These are phyloP conservation scores for Notholithocarpus densiflorus DNA, from an alignment of 306 rosid species.

Conservation along the genomic window DNA sequence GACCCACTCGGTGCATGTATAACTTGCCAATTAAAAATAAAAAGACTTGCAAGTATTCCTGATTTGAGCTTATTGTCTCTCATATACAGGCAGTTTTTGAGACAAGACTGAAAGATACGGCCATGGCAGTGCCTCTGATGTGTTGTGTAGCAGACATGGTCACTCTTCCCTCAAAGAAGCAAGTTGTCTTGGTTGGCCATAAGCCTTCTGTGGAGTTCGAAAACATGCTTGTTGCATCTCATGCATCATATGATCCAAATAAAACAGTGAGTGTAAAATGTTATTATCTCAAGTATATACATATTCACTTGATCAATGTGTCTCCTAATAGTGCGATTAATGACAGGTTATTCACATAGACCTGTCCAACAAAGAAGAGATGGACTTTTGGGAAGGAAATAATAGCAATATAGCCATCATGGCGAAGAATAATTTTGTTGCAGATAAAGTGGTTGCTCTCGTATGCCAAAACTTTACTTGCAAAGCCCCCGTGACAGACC, in stretches of 20 bases:
- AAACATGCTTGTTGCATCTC: conserved; percentile 68
- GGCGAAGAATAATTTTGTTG: conserved; percentile 55
- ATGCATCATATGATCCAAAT: conserved; percentile 67
- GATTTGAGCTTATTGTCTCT: conserved; percentile 2
- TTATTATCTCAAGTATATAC: neutral
- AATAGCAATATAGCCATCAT: conserved; percentile 64
- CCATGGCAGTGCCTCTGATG: conserved; percentile 97
- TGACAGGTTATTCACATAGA: conserved; percentile 77
- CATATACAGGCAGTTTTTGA: conserved; percentile 78
- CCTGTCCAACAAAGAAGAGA: conserved; percentile 56
- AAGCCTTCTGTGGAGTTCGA: conserved; percentile 49
- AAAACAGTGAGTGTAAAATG: conserved; percentile 54
- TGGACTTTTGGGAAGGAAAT: conserved; percentile 79
- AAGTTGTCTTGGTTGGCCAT: conserved; percentile 76
- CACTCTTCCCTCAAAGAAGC: conserved; percentile 54
- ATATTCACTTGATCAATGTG: neutral
- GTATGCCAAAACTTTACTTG: conserved; percentile 90
- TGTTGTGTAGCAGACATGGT: conserved; percentile 89
- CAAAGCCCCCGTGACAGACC: conserved; percentile 54
- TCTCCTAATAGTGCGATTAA: neutral
- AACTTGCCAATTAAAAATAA: no score
- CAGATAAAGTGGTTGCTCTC: conserved; percentile 60
- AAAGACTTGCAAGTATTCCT: neutral
- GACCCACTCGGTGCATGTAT: no score
- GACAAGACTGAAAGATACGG: conserved; percentile 66